Percentiles rank a stretch among this genome's conserved stretches.
These are phyloP conservation scores for Mycotypha africana DNA, from an alignment of 371 early-diverging fungal species.

Conservation along the genomic window DNA sequence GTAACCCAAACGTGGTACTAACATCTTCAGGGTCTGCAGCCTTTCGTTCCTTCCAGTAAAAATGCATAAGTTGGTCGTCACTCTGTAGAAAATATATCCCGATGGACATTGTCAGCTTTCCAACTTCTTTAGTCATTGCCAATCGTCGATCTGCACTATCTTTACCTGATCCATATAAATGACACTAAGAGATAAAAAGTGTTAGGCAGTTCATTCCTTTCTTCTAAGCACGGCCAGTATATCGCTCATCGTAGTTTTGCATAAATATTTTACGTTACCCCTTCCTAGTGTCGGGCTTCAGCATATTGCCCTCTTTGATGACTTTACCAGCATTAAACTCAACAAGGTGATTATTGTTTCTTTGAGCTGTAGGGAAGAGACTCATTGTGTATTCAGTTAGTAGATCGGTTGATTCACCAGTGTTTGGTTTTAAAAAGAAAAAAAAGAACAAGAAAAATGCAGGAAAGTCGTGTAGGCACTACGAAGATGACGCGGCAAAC, in stretches of 20 bases:
- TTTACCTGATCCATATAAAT: slow-evolving; percentile 47
- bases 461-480: too few species aligned
- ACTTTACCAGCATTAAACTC: slow-evolving; percentile 79
- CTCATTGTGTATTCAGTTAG: not conserved
- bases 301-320: slow-evolving; percentile 58
- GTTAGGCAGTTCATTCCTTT: too few species aligned
- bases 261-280: slow-evolving; percentile 41
- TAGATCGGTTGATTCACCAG: too few species aligned
- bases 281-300: slow-evolving; percentile 68
- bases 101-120: too few species aligned
- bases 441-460: not conserved
- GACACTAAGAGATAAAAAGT: slow-evolving; percentile 4
- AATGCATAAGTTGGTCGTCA: slow-evolving; percentile 67
- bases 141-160: too few species aligned
- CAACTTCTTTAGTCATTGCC: too few species aligned
- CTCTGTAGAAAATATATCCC: slow-evolving; percentile 16
- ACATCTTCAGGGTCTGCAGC: slow-evolving; percentile 51
- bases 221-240: too few species aligned
- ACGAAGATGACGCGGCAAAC: not conserved
- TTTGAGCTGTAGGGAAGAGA: not conserved
- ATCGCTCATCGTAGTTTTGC: not conserved
- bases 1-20: slow-evolving; percentile 5
- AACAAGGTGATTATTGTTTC: slow-evolving; percentile 20
- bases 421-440: not conserved
- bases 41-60: slow-evolving; percentile 72